Evolutionary conservation across 257 asterid species (phyloP).

Genomic region (Hygrophila difformis): DNA sequence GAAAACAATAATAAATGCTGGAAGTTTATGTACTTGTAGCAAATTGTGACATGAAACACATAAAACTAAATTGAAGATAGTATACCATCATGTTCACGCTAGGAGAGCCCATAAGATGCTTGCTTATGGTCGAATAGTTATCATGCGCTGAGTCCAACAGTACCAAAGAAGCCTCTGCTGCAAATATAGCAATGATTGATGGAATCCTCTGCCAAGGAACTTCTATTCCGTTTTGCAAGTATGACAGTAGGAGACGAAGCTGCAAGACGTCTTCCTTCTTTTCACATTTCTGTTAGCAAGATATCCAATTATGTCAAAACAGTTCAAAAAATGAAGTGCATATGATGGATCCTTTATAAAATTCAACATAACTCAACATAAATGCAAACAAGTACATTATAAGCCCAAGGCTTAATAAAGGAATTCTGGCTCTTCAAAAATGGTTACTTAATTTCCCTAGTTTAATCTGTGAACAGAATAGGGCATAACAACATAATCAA

Average conservation of each 20-base stretch:
- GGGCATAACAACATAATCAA: too few species aligned
- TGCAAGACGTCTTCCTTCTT: slow-evolving; percentile 60
- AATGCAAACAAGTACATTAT: too few species aligned
- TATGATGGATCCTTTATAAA: too few species aligned
- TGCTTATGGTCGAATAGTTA: slow-evolving; percentile 54
- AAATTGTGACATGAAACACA: slow-evolving; percentile 2
- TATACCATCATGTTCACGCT: slow-evolving; percentile 63
- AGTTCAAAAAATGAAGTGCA: too few species aligned
- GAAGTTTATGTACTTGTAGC: too few species aligned
- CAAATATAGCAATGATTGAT: slow-evolving; percentile 53
- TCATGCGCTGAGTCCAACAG: slow-evolving; percentile 64
- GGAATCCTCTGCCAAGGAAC: slow-evolving; percentile 78
- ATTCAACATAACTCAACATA: too few species aligned
- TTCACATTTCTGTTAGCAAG: slow-evolving; percentile 58
- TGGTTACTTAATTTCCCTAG: too few species aligned
- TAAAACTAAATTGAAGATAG: slow-evolving; percentile 8
- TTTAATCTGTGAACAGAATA: too few species aligned
- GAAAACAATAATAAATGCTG: slow-evolving; percentile 7
- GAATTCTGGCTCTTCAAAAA: too few species aligned
- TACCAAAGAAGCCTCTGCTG: slow-evolving; percentile 79
- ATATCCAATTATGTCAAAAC: too few species aligned
- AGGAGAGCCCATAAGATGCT: slow-evolving; percentile 43
- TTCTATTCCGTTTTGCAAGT: slow-evolving; percentile 78
- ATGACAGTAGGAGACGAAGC: slow-evolving; percentile 56
- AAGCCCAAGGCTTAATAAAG: too few species aligned